These are phyloP conservation scores for Adansonia rubrostipa DNA, from an alignment of 441 rosid species.

Conservation along the genomic window DNA sequence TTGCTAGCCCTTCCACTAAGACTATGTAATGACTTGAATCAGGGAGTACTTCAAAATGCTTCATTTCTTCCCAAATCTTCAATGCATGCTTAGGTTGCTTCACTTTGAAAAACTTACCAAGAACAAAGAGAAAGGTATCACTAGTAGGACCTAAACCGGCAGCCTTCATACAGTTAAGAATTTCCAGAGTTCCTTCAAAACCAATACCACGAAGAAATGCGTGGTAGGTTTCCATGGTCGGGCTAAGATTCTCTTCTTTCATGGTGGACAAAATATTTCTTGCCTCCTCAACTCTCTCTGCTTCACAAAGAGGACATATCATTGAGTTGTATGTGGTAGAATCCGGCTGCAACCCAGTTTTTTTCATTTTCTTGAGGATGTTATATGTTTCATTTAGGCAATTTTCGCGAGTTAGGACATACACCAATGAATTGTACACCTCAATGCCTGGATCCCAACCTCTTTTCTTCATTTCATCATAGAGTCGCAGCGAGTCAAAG, in stretches of 20 bases:
- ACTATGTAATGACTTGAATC: slow-evolving; percentile 48
- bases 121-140: slow-evolving; percentile 63
- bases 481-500: slow-evolving; percentile 84
- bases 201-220: slow-evolving; percentile 57
- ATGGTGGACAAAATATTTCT: slow-evolving; percentile 60
- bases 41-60: slow-evolving; percentile 53
- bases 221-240: slow-evolving; percentile 70
- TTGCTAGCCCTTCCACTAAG: slow-evolving; percentile 61
- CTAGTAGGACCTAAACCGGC: slow-evolving; percentile 63
- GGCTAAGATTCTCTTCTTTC: slow-evolving; percentile 56
- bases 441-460: slow-evolving; percentile 61
- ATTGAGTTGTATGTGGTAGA: slow-evolving; percentile 68
- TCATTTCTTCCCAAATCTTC: slow-evolving; percentile 77
- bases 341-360: slow-evolving; percentile 58
- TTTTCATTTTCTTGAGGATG: slow-evolving; percentile 62
- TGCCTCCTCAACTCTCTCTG: slow-evolving; percentile 59
- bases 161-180: slow-evolving; percentile 59
- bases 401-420: slow-evolving; percentile 67
- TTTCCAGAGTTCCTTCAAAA: slow-evolving; percentile 55
- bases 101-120: slow-evolving; percentile 56
- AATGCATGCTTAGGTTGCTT: slow-evolving; percentile 68
- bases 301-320: slow-evolving; percentile 69
- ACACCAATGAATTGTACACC: slow-evolving; percentile 74
- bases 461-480: slow-evolving; percentile 85
- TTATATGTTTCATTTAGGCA: slow-evolving; percentile 71